A percentile compares a stretch with the other conserved stretches of the same genome.
Conservation (phyloP, 2,329 filamentous ascomycete genomes). For the Penicillium sp. region DNA sequence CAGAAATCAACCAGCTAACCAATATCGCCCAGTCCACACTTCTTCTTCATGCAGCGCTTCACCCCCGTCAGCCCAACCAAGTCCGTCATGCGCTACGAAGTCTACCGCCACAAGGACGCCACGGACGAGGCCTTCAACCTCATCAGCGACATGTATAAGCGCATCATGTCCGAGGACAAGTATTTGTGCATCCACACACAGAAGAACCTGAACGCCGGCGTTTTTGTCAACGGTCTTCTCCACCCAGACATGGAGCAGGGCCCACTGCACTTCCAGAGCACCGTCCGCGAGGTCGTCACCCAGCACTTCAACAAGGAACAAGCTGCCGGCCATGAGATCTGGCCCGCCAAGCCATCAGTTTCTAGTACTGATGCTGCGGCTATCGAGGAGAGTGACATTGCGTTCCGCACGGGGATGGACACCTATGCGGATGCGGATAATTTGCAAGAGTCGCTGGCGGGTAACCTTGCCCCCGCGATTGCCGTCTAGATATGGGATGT, state of each 20-base stretch:
- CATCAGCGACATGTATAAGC: slow-evolving; percentile 65
- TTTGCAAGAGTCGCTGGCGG: slow-evolving; percentile 13
- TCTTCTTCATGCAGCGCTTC: slow-evolving; percentile 69
- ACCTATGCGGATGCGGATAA: slow-evolving; percentile 17
- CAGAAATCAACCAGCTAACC: slow-evolving; percentile 3
- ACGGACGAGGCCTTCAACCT: slow-evolving; percentile 62
- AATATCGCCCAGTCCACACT: slow-evolving; percentile 49
- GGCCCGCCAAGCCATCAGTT: slow-evolving; percentile 50
- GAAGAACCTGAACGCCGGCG: slow-evolving; percentile 63
- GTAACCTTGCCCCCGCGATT: slow-evolving; percentile 15
- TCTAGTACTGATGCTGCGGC: slow-evolving; percentile 17
- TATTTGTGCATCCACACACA: slow-evolving; percentile 63
- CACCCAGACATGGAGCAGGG: slow-evolving; percentile 65
- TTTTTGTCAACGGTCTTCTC: slow-evolving; percentile 66
- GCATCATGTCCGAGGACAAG: slow-evolving; percentile 69
- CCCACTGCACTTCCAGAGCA: slow-evolving; percentile 61
- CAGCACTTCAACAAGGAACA: slow-evolving; percentile 54
- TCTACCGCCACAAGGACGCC: slow-evolving; percentile 65
- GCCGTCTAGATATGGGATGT: slow-evolving; percentile 10
- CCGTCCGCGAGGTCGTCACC: slow-evolving; percentile 55
- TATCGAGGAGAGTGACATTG: slow-evolving; percentile 26
- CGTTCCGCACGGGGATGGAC: slow-evolving; percentile 24
- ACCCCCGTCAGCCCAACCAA: slow-evolving; percentile 58
- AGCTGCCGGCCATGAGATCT: slow-evolving; percentile 53
- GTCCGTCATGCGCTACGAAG: slow-evolving; percentile 64